Evolutionary conservation across 164 flowering plant genomes (phyloP).

Genomic region (Berberis vulgaris): DNA sequence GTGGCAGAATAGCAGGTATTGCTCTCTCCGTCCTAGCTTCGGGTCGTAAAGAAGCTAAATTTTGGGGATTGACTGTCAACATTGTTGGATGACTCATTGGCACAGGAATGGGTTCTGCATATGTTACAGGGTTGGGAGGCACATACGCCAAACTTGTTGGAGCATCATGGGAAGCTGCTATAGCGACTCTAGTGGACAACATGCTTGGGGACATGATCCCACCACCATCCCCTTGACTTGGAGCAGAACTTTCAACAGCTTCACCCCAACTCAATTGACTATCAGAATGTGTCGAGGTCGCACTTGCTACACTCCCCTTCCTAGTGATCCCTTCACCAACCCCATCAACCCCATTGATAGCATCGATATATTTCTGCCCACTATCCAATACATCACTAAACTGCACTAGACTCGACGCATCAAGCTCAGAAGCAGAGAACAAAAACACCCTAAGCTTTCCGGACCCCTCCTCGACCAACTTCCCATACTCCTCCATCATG

Average conservation of each 20-base stretch:
- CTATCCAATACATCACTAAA: conserved; percentile 44
- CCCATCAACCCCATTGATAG: conserved; percentile 57
- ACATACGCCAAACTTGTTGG: conserved; percentile 22
- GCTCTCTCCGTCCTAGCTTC: conserved; percentile 42
- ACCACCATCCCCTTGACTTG: conserved; percentile 31
- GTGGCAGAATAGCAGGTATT: conserved; percentile 20
- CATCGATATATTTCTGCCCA: conserved; percentile 76
- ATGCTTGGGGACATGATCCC: conserved; percentile 20
- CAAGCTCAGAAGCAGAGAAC: conserved; percentile 37
- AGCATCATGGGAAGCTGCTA: conserved; percentile 23
- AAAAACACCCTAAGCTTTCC: conserved; percentile 49
- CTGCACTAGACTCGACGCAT: conserved; percentile 31
- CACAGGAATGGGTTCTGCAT: conserved; percentile 27
- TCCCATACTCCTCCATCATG: conserved; percentile 92
- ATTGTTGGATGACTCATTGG: conserved; percentile 26
- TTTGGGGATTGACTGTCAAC: conserved; percentile 17
- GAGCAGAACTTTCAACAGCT: conserved; percentile 28
- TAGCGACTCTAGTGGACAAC: conserved; percentile 29
- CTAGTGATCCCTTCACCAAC: conserved; percentile 28
- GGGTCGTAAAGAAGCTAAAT: conserved; percentile 15
- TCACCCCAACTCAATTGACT: conserved; percentile 39
- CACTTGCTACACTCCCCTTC: conserved; percentile 59
- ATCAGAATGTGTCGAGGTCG: conserved; percentile 59
- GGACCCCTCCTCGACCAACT: conserved; percentile 59
- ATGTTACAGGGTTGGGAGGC: conserved; percentile 19